Evolutionary conservation across 495 filamentous ascomycete species (phyloP).

Genomic region (Penicillium antarcticum): DNA sequence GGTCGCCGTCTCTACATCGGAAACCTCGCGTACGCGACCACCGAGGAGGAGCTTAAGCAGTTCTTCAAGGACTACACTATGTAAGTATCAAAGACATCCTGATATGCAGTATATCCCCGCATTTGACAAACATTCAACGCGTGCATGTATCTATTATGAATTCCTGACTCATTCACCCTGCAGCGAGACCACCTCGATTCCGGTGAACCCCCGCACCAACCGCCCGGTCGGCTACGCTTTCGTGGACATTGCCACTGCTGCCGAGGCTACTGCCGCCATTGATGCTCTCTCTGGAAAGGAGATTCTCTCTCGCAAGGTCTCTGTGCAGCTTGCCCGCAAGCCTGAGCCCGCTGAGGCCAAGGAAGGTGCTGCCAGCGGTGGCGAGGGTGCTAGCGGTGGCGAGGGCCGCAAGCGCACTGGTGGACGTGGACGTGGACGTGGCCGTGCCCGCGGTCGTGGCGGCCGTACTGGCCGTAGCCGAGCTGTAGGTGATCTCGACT

Average conservation of each 20-base stretch:
- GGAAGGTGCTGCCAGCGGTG: conserved; percentile 65
- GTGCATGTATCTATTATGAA: neutral
- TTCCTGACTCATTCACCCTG: neutral
- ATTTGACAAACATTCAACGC: neutral
- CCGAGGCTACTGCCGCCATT: conserved; percentile 92
- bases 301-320: conserved; percentile 96
- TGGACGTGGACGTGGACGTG: conserved; percentile 73
- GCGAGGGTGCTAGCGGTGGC: conserved; percentile 63
- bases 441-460: conserved; percentile 69
- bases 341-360: conserved; percentile 81
- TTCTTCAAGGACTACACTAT: conserved; percentile 98
- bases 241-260: conserved; percentile 91
- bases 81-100: conserved; percentile 60
- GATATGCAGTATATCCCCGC: neutral
- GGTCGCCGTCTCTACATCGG: conserved; percentile 99
- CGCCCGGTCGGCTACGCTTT: conserved; percentile 99
- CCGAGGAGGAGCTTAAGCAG: conserved; percentile 98
- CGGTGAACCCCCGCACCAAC: conserved; percentile 96
- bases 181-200: conserved; percentile 97
- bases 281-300: conserved; percentile 91
- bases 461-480: conserved; percentile 62
- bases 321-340: conserved; percentile 96
- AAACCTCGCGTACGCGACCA: conserved; percentile 99
- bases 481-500: conserved; percentile 51
- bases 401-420: conserved; percentile 77